phyloP scores from a whole-genome alignment of 192 early-diverging fungal genomes.

The Entomortierella beljakovae region DNA sequence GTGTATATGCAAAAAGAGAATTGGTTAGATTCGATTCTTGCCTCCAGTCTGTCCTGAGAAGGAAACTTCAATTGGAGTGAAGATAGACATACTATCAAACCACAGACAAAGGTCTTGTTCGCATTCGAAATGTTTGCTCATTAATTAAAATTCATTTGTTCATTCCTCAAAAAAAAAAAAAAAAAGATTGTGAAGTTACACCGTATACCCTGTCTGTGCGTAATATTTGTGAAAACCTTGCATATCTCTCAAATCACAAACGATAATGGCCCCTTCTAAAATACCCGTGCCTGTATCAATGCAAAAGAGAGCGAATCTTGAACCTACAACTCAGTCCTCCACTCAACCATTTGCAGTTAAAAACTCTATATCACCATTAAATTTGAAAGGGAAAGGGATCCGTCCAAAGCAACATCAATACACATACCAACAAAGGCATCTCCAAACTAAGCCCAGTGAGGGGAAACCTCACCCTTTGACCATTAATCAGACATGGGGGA shows the following conservation, averaged over 20 bases:
- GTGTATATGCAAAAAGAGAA: no score
- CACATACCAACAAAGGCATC: background rate
- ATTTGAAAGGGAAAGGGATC: no score
- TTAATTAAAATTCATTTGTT: no score
- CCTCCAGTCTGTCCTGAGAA: conserved; percentile 30
- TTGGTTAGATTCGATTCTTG: conserved; percentile 23
- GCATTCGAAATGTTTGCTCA: no score
- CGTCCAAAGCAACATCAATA: background rate
- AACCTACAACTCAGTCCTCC: background rate
- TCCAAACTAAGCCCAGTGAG: background rate
- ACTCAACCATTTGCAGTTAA: background rate
- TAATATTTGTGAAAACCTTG: no score
- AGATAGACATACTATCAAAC: no score
- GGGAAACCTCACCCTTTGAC: background rate
- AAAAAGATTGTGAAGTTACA: no score
- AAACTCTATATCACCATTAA: background rate
- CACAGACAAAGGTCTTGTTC: no score
- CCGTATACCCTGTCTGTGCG: no score
- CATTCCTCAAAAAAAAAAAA: no score
- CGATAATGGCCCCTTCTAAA: conserved; percentile 15
- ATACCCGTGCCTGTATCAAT: conserved; percentile 15
- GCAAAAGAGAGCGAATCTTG: background rate
- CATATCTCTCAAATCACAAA: no score
- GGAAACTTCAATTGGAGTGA: no score
- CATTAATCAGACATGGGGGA: background rate